Conservation (phyloP, 2,329 filamentous ascomycete species). For the Zarea fungicola region DNA sequence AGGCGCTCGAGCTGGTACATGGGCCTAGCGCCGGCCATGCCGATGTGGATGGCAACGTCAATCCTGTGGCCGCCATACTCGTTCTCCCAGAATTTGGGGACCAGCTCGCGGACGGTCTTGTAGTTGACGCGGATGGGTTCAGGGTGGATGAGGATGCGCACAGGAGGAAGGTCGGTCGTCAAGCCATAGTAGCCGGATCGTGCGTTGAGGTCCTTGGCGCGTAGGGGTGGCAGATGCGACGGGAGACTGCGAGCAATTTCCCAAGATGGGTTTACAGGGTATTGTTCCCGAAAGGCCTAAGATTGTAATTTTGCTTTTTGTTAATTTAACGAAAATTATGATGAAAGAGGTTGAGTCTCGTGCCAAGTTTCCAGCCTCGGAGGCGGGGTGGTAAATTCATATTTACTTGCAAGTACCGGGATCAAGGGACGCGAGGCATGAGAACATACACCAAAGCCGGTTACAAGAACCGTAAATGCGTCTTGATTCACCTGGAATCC, state of each 20-base stretch:
- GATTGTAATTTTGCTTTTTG: too few relatives aligned
- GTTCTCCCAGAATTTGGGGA: conserved; percentile 57
- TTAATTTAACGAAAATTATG: too few relatives aligned
- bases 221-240: conserved; percentile 50
- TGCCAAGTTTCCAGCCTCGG: background rate
- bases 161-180: conserved; percentile 32
- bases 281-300: conserved; percentile 70
- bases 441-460: conserved; percentile 53
- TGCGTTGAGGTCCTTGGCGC: conserved; percentile 34
- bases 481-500: conserved; percentile 34
- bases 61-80: conserved; percentile 36
- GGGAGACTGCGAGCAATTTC: conserved; percentile 70
- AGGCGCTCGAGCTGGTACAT: conserved; percentile 67
- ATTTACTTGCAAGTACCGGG: too few relatives aligned
- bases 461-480: conserved; percentile 55
- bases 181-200: conserved; percentile 21
- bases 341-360: background rate
- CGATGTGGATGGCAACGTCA: conserved; percentile 71
- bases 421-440: conserved; percentile 5
- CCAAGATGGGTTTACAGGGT: conserved; percentile 73
- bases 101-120: conserved; percentile 53
- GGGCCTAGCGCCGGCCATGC: conserved; percentile 63
- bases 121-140: conserved; percentile 68
- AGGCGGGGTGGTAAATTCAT: too few relatives aligned
- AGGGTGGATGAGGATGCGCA: conserved; percentile 61